These are phyloP conservation scores for Zhuliangozyma blackwelliae DNA, from an alignment of 1,139 yeast genomes.

Conservation along the genomic window DNA sequence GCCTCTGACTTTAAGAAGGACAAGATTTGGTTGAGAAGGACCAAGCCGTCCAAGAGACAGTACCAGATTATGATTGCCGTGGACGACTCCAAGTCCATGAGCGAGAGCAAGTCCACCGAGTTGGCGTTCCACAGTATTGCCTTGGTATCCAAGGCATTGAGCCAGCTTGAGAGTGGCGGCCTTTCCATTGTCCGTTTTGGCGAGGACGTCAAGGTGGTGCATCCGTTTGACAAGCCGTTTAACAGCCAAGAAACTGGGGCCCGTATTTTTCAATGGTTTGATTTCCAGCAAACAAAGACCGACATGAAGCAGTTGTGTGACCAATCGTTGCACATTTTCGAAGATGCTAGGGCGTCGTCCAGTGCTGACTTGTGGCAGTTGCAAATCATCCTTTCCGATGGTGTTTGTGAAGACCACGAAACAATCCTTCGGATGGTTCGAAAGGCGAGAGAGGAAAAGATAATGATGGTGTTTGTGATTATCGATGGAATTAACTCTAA, in stretches of 20 bases:
- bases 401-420: constrained; percentile 93
- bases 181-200: constrained; percentile 91
- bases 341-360: constrained; percentile 55
- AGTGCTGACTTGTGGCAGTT: constrained; percentile 84
- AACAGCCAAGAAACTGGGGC: constrained; percentile 76
- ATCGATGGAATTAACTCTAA: constrained; percentile 83
- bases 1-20: constrained; percentile 97
- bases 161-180: constrained; percentile 93
- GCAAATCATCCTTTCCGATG: constrained; percentile 90
- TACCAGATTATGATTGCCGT: constrained; percentile 97
- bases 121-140: constrained; percentile 95
- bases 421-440: constrained; percentile 79
- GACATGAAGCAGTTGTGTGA: constrained; percentile 73
- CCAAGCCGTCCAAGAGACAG: constrained; percentile 95
- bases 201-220: constrained; percentile 76
- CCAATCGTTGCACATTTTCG: constrained; percentile 71
- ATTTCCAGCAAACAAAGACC: constrained; percentile 84
- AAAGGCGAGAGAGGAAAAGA: constrained; percentile 84
- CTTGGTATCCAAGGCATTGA: constrained; percentile 86
- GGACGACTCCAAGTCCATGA: constrained; percentile 97
- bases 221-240: constrained; percentile 85
- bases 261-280: constrained; percentile 80
- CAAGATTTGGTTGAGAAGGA: constrained; percentile 96
- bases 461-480: constrained; percentile 93
- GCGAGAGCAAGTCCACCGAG: constrained; percentile 84